phyloP scores from a whole-genome alignment of 176 grass and related monocot species.

The Carex kokanica region DNA sequence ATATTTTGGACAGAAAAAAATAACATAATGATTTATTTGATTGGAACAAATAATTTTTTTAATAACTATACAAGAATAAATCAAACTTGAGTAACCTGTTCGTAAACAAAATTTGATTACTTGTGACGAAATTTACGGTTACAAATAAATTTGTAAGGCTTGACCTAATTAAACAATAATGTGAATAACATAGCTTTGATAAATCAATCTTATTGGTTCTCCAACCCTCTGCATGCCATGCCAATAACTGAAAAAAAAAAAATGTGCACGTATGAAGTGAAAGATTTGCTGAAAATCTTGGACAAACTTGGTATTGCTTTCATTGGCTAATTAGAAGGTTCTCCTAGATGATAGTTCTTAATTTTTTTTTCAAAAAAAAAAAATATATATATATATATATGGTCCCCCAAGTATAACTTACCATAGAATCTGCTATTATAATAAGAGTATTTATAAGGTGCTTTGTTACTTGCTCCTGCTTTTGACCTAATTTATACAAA shows the following conservation, averaged over 20 bases:
- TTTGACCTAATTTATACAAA: neutral
- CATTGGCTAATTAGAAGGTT: constrained; percentile 12
- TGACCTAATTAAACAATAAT: neutral
- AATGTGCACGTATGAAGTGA: constrained; percentile 9
- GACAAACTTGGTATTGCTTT: neutral
- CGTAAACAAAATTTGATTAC: too few species aligned
- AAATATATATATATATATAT: too few species aligned
- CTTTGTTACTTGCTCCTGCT: neutral
- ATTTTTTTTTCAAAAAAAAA: neutral
- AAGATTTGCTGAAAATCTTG: constrained; percentile 11
- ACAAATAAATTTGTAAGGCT: too few species aligned
- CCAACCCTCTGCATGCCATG: neutral
- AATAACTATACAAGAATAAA: too few species aligned
- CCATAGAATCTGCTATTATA: neutral
- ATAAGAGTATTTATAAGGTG: neutral
- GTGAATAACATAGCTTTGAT: neutral
- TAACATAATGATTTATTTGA: too few species aligned
- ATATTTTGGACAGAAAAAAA: too few species aligned
- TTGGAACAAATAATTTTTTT: too few species aligned
- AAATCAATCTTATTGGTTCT: neutral
- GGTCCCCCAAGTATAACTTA: neutral
- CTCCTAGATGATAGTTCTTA: neutral
- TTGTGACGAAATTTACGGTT: too few species aligned
- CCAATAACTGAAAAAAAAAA: neutral
- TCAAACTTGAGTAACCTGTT: too few species aligned